These are phyloP conservation scores for Wallacemonas sp. DNA, from an alignment of 208 protist genomes.

Conservation along the genomic window DNA sequence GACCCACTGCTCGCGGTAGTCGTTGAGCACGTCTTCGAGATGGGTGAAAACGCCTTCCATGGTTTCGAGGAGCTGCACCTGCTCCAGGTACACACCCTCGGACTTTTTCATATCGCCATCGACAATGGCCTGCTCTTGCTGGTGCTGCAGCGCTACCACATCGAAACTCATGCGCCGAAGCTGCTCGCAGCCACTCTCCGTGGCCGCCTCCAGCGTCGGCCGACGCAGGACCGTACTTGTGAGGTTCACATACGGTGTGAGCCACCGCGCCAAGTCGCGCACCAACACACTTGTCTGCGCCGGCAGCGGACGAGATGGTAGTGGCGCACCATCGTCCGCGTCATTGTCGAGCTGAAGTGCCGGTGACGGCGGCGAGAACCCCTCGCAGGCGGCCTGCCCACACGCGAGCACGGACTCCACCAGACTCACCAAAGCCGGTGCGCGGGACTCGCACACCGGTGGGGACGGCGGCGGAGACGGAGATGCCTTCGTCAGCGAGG, in stretches of 20 bases:
- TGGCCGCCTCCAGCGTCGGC: slow-evolving; percentile 33
- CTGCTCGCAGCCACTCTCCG: slow-evolving; percentile 59
- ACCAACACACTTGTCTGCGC: slow-evolving; percentile 14
- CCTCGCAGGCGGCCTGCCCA: background rate
- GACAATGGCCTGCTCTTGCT: slow-evolving; percentile 71
- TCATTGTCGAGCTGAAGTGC: too few relatives aligned
- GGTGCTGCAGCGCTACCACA: slow-evolving; percentile 68
- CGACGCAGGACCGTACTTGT: slow-evolving; percentile 44
- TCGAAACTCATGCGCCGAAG: slow-evolving; percentile 76
- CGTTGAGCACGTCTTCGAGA: slow-evolving; percentile 48
- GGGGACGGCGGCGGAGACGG: too few relatives aligned
- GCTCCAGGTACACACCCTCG: slow-evolving; percentile 81
- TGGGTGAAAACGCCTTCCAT: slow-evolving; percentile 61
- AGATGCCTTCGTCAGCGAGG: background rate
- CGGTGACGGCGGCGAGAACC: too few relatives aligned
- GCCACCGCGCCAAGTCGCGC: slow-evolving; percentile 38
- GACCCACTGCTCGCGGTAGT: slow-evolving; percentile 33
- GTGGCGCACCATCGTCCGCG: too few relatives aligned
- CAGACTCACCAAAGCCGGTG: too few relatives aligned
- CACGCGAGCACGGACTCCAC: background rate
- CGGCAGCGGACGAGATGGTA: slow-evolving; percentile 1
- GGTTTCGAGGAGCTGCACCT: slow-evolving; percentile 65
- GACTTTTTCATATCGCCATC: slow-evolving; percentile 83
- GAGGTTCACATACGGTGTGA: slow-evolving; percentile 49
- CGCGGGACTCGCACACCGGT: too few relatives aligned